Percentiles rank a stretch among this genome's conserved stretches.
These are phyloP conservation scores for Termitomyces sp. DNA, from an alignment of 768 basidiomycete species.

Conservation along the genomic window DNA sequence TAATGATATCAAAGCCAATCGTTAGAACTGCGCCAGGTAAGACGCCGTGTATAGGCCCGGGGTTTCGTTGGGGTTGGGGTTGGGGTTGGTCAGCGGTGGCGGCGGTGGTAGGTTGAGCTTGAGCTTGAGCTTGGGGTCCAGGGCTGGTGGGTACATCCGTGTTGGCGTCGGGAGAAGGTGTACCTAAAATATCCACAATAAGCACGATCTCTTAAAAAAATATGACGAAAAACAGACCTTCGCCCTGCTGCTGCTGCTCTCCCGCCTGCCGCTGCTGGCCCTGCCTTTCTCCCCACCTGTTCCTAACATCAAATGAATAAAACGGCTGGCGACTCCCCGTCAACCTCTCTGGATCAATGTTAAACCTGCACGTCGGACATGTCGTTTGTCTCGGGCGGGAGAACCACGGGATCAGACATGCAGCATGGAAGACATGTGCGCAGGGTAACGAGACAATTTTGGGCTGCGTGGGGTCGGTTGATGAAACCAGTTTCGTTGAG, in stretches of 20 bases:
- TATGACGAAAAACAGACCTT: neutral
- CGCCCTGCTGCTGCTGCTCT: neutral
- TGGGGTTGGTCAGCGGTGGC: neutral
- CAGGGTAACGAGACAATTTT: conserved; percentile 71
- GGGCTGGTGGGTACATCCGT: neutral
- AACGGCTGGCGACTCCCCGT: conserved; percentile 30
- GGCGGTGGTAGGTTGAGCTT: neutral
- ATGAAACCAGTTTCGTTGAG: conserved; percentile 1
- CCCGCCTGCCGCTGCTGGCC: neutral
- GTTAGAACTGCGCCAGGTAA: neutral
- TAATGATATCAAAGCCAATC: conserved; percentile 5
- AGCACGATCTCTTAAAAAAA: neutral
- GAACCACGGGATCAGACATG: conserved; percentile 81
- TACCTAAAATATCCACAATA: neutral
- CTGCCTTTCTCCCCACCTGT: neutral
- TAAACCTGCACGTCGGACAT: conserved; percentile 80
- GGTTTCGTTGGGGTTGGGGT: neutral
- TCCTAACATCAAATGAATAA: neutral
- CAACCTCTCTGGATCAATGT: conserved; percentile 75
- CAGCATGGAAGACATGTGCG: conserved; percentile 76
- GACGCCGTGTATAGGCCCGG: neutral
- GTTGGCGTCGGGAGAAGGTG: neutral
- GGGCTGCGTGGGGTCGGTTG: conserved; percentile 17
- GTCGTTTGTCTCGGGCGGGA: conserved; percentile 74
- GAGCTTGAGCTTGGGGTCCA: neutral